These are phyloP conservation scores for Solanum hybrid DNA, from an alignment of 305 asterid genomes.

Conservation along the genomic window DNA sequence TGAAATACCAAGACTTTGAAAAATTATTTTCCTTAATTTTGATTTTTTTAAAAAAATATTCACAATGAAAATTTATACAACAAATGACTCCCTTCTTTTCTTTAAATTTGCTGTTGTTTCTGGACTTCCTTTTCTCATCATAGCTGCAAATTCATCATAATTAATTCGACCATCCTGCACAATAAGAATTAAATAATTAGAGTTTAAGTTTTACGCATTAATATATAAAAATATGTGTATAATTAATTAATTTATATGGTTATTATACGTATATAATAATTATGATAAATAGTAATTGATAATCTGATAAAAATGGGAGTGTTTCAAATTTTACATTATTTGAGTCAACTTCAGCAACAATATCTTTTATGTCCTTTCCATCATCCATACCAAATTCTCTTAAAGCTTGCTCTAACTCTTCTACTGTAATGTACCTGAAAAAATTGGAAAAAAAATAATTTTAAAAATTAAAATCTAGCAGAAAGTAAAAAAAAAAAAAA, in stretches of 20 bases:
- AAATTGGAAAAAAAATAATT: neutral
- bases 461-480: neutral
- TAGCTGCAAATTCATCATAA: conserved; percentile 77
- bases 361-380: conserved; percentile 65
- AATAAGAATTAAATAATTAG: neutral
- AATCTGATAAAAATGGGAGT: neutral
- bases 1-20: neutral
- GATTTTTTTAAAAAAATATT: neutral
- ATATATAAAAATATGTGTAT: neutral
- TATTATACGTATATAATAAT: neutral
- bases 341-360: conserved; percentile 66
- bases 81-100: conserved; percentile 60
- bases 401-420: conserved; percentile 91
- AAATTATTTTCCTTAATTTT: neutral
- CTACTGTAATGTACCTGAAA: conserved; percentile 63
- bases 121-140: conserved; percentile 90
- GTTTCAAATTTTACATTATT: conserved; percentile 52
- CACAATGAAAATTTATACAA: neutral
- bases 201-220: neutral
- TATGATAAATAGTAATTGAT: neutral
- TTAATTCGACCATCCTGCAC: conserved; percentile 84
- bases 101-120: conserved; percentile 52
- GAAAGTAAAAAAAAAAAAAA: neutral
- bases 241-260: neutral
- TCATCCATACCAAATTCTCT: conserved; percentile 66